These are phyloP conservation scores for Neonectria sp. DNA, from an alignment of 2,329 filamentous ascomycete genomes.

Conservation along the genomic window DNA sequence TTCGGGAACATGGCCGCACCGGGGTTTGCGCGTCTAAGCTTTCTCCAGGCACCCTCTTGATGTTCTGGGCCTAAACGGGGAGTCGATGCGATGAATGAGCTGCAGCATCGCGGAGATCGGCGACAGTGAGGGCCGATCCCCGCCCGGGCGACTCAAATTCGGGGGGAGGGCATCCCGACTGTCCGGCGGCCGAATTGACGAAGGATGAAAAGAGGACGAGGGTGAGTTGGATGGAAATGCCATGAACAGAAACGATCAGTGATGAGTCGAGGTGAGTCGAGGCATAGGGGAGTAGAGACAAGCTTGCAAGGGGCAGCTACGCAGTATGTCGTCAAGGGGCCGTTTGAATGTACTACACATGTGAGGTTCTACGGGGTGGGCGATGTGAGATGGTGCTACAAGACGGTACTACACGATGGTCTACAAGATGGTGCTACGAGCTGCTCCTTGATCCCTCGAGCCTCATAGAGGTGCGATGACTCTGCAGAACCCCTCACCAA, in stretches of 20 bases:
- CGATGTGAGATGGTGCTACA: not conserved
- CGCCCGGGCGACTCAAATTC: not conserved
- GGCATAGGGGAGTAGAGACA: not conserved
- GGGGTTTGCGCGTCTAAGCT: conserved; percentile 2
- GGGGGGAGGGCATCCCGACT: not conserved
- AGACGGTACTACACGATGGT: not conserved
- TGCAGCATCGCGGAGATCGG: conserved; percentile 5
- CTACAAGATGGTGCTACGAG: not conserved
- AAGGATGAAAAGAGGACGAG: not conserved
- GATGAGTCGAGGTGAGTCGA: not conserved
- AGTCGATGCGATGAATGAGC: conserved; percentile 9
- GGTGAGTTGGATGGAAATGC: not conserved
- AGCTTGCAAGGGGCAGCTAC: not conserved
- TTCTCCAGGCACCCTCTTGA: not conserved
- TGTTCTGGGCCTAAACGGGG: not conserved
- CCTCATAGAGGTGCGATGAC: conserved; percentile 41
- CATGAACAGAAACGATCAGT: not conserved
- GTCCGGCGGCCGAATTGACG: not conserved
- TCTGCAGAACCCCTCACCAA: conserved; percentile 28
- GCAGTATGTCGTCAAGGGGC: not conserved
- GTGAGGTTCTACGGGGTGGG: not conserved
- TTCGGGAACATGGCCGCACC: conserved; percentile 18
- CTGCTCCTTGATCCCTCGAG: conserved; percentile 25
- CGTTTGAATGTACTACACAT: conserved; percentile 6
- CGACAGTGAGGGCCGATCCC: conserved; percentile 1